Conservation (phyloP, 2,329 filamentous ascomycete genomes). For the Nigrospora oryzae region DNA sequence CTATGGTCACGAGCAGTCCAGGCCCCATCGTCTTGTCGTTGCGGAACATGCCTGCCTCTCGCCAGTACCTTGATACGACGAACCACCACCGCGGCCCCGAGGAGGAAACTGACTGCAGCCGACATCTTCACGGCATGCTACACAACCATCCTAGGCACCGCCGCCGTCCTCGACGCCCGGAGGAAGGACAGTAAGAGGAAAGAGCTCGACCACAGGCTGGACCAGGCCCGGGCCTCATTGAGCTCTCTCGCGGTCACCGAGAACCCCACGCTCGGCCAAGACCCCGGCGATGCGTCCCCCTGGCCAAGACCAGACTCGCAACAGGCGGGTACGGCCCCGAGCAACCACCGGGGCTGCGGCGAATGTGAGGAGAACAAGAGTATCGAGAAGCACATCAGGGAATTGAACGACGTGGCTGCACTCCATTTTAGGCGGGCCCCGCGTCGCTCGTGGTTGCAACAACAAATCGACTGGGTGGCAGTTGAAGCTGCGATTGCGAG, state of each 20-base stretch:
- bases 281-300: too few species aligned
- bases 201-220: conserved; percentile 54
- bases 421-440: not conserved
- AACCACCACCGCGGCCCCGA: conserved; percentile 38
- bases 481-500: conserved; percentile 14
- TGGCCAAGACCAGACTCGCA: too few species aligned
- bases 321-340: too few species aligned
- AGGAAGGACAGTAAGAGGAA: conserved; percentile 48
- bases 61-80: conserved; percentile 39
- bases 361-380: too few species aligned
- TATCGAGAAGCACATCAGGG: too few species aligned
- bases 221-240: conserved; percentile 41
- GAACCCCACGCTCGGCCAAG: too few species aligned
- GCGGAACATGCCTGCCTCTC: conserved; percentile 49
- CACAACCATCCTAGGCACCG: conserved; percentile 58
- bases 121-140: conserved; percentile 59
- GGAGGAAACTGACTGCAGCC: conserved; percentile 39
- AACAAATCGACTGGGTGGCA: conserved; percentile 16
- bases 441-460: conserved; percentile 10
- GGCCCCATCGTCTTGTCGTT: conserved; percentile 52
- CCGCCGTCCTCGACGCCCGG: conserved; percentile 52
- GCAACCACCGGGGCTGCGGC: too few species aligned
- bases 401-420: too few species aligned
- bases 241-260: conserved; percentile 26
- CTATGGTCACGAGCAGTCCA: conserved; percentile 60